phyloP scores from a whole-genome alignment of 2,329 filamentous ascomycete species.

The Diaporthe citri region DNA sequence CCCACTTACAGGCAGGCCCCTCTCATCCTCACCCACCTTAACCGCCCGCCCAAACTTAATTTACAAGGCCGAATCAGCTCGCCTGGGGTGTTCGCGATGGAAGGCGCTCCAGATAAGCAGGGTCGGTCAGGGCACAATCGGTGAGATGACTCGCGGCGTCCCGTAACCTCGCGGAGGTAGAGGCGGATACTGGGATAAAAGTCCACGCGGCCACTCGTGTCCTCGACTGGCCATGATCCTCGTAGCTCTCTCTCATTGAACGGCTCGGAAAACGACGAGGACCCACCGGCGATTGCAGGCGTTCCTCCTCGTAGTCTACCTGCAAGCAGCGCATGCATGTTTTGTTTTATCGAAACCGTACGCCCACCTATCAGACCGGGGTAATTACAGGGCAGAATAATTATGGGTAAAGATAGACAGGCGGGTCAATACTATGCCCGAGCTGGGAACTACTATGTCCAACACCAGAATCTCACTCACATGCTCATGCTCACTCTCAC shows the following conservation, averaged over 20 bases:
- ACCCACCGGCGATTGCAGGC: no score
- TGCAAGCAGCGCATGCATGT: background rate
- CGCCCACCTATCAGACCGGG: background rate
- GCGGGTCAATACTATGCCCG: background rate
- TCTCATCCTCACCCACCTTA: background rate
- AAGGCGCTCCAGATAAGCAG: slow-evolving; percentile 4
- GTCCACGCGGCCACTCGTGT: background rate
- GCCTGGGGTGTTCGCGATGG: background rate
- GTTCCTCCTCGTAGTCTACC: background rate
- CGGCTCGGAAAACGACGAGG: no score
- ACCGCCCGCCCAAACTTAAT: background rate
- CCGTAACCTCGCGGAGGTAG: background rate
- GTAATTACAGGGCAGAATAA: background rate
- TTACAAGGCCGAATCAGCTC: slow-evolving; percentile 18
- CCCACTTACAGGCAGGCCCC: slow-evolving; percentile 11
- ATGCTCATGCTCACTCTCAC: background rate
- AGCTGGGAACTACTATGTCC: background rate
- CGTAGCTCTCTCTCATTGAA: background rate
- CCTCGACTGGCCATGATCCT: background rate
- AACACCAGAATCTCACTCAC: background rate
- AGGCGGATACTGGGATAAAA: background rate
- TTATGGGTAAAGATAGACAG: slow-evolving; percentile 2
- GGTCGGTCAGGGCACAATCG: background rate
- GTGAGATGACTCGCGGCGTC: slow-evolving; percentile 26
- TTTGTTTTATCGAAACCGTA: background rate